These are phyloP conservation scores for Blastomyces parvus DNA, from an alignment of 2,329 filamentous ascomycete species.

Conservation along the genomic window DNA sequence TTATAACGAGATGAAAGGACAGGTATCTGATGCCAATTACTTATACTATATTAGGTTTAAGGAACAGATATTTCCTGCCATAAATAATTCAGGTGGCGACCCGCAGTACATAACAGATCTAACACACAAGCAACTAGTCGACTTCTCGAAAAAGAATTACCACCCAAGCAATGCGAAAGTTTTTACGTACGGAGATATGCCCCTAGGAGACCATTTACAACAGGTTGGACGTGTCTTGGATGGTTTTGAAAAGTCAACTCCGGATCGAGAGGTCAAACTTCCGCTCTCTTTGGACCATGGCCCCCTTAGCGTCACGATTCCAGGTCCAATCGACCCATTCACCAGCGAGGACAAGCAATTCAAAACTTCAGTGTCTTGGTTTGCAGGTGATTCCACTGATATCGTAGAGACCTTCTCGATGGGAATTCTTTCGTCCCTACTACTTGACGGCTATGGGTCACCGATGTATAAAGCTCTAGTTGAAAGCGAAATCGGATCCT, in stretches of 20 bases:
- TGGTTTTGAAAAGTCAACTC: slow-evolving; percentile 59
- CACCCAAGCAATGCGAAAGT: slow-evolving; percentile 96
- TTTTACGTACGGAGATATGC: slow-evolving; percentile 91
- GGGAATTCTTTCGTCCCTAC: slow-evolving; percentile 67
- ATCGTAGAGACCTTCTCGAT: slow-evolving; percentile 82
- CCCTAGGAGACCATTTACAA: slow-evolving; percentile 66
- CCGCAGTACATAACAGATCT: slow-evolving; percentile 93
- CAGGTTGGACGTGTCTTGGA: slow-evolving; percentile 67
- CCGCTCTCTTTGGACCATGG: slow-evolving; percentile 63
- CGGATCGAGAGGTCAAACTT: slow-evolving; percentile 63
- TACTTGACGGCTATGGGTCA: slow-evolving; percentile 92
- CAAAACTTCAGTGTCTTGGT: slow-evolving; percentile 91
- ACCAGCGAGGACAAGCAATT: slow-evolving; percentile 77
- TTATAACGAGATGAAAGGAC: slow-evolving; percentile 99
- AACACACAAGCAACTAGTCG: slow-evolving; percentile 78
- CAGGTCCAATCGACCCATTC: slow-evolving; percentile 77
- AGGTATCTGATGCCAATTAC: slow-evolving; percentile 96
- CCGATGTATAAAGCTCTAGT: slow-evolving; percentile 83
- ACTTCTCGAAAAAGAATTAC: slow-evolving; percentile 87
- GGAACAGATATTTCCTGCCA: slow-evolving; percentile 83
- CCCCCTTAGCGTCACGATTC: slow-evolving; percentile 58
- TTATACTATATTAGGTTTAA: slow-evolving; percentile 93
- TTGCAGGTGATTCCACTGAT: slow-evolving; percentile 72
- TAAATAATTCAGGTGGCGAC: slow-evolving; percentile 95
- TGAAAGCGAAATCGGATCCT: slow-evolving; percentile 79